Evolutionary conservation across 2,329 filamentous ascomycete genomes (phyloP).

Genomic region (Penicillium polonicum): DNA sequence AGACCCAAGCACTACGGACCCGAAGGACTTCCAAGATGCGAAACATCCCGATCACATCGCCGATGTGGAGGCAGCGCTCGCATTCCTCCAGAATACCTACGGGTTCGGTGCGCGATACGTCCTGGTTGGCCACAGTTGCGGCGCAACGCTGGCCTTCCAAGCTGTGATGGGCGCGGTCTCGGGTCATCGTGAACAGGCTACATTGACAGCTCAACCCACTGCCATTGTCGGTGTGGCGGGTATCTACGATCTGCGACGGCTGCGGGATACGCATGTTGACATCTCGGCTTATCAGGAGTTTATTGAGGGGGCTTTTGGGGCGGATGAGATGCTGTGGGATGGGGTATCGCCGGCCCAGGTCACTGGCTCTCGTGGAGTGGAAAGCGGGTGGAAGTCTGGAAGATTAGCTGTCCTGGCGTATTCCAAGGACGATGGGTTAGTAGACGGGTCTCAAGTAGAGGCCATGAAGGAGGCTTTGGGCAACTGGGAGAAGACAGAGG

Average conservation of each 20-base stretch:
- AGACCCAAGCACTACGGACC: slow-evolving; percentile 28
- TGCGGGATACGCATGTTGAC: slow-evolving; percentile 36
- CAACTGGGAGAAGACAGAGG: slow-evolving; percentile 41
- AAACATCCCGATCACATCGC: slow-evolving; percentile 48
- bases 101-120: slow-evolving; percentile 42
- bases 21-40: slow-evolving; percentile 35
- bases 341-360: slow-evolving; percentile 41
- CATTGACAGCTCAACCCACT: slow-evolving; percentile 28
- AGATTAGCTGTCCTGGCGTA: slow-evolving; percentile 42
- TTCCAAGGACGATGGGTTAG: slow-evolving; percentile 43
- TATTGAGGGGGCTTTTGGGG: slow-evolving; percentile 45
- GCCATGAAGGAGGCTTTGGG: slow-evolving; percentile 53
- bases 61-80: slow-evolving; percentile 43
- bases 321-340: slow-evolving; percentile 39
- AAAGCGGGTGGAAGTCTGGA: slow-evolving; percentile 36
- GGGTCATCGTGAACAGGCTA: slow-evolving; percentile 12
- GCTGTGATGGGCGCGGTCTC: slow-evolving; percentile 38
- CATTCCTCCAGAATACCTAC: slow-evolving; percentile 43
- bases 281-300: slow-evolving; percentile 41
- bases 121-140: slow-evolving; percentile 49
- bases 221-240: slow-evolving; percentile 46
- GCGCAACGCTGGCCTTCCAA: slow-evolving; percentile 48
- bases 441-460: slow-evolving; percentile 40
- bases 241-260: slow-evolving; percentile 44
- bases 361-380: slow-evolving; percentile 29